Evolutionary conservation across 768 basidiomycete genomes (phyloP), one percentile per base, ranked within the genome.

Genomic region (Cystobasidium ongulense): DNA sequence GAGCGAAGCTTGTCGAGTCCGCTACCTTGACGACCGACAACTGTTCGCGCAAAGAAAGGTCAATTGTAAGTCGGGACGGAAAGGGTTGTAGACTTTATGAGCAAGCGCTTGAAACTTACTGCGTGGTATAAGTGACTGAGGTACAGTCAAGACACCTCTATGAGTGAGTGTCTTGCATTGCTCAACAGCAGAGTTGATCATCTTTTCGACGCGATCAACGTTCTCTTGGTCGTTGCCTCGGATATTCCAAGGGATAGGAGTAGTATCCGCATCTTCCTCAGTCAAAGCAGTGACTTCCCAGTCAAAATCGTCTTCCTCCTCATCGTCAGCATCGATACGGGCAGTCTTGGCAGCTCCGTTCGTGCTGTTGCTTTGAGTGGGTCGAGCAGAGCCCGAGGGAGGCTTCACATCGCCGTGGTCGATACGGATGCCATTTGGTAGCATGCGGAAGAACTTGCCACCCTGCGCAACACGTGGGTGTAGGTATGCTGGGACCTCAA

Each of bases 241-340:
- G 76, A 99, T 82, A 38, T 76, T 73, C 77, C 77, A 78, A 1
- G 77, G 76, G 18, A 79, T 76, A 17, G 53, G 66, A 0, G 39
- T 66, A 11, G 53, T 65, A 2, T 65, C 71, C 0, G 3, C 64
- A 63, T 59, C 54, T 10, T 27, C 61, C 27, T 38, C 73, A 13
- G 88, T 89, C 90, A 95, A 94, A 75, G 86, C 86, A 4, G 89
- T 88, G 73, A 90, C 88, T 73, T 91, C 91, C 75, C 93, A 92
- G 78, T 90, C 89, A 1, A 96, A 84, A 79, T 91, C 88, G 35
- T 84, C 81, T 31, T 85, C 85, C 8, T 83, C 78, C 17, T 81
- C 80, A 0, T 84, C 85, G n/a, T 87, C 87, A 23, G 84, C 81
- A 78, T 98, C 95, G 80, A 98, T 96, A 50, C 96, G 89, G n/a